Base-by-base conservation (phyloP, 2,329 filamentous ascomycete species). In the Bipolaris bicolor region DNA sequence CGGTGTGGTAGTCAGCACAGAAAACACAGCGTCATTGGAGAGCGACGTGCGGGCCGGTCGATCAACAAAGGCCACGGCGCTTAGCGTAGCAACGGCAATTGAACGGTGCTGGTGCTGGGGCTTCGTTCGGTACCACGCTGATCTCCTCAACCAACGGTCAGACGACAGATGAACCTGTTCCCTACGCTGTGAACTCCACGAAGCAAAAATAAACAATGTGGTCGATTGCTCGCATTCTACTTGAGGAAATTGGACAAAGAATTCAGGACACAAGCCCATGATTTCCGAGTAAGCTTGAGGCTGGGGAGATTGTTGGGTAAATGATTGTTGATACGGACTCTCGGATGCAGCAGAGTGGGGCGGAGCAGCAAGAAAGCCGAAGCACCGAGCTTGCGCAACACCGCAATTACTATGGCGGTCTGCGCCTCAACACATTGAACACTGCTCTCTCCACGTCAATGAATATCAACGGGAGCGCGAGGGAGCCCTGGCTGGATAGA, bases 341-440 rank as follows among this genome's bases (percentile, higher is more conserved):
- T 49, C 46, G 36, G 37, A 26, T 37, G 24, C 46, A 29, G 24
- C 15, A 20, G 29, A 13, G 29, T 11, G 3, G 22, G 29, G 29
- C 16, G 39, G 36, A 31, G 18, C 20, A 33, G 22, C 13, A 7
- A 33, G 29, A 33, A 44, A 4, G 37, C 46, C 52, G 52, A 44
- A 29, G 13, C 36, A n/a, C 52, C 52, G 52, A 49, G 46, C 20
- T 33, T 36, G 13, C 40, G 39, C 40, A 31, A 43, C 40, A 24
- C 45, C 52, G 29, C 13, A 10, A 24, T 46, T 34, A 33, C 29
- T 31, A 13, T 15, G 40, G 22, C 13, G 40, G 13, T n/a, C n/a
- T 26, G 40, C 20, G 24, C 52, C 49, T 48, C 36, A 46, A 45
- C 22, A 15, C 29, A 20, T 34, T n/a, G 11, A n/a, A 18, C 20